Base-by-base conservation (phyloP, 1,284 basidiomycete genomes). In the Ustilago curta region DNA sequence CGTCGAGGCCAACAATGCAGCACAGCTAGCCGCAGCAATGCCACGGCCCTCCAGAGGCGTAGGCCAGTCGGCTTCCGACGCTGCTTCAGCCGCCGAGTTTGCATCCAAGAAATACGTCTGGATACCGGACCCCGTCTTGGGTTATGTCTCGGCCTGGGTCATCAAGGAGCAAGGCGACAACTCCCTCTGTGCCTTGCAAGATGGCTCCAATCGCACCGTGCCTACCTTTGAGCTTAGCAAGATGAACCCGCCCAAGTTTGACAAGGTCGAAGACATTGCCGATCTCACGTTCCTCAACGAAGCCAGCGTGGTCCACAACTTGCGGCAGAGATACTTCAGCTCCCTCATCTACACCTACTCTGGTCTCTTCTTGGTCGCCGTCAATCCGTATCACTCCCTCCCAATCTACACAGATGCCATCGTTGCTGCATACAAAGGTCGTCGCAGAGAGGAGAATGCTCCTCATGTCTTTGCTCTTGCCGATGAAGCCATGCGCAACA, bases 381-480 rank as follows among this genome's bases (percentile, higher is more conserved):
- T 99, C 81, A 99, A 99, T 86, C 97, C 97, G 7, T 99, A 99
- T 86, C 94, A 94, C 85, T 88, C 90, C 62, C 88, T 99, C 3
- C 94, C 95, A 18, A 90, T 99, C 49, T 99, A 99, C 87, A 93
- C 95, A 1, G 92, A 95, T 84, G 87, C 91, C n/a, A 92, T 95
- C 76, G 89, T 95, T 47, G 91, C 94, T 78, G 93, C 95, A 86
- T 99, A 99, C 85, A 93, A 96, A 51, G 91, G 91, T 56, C 92
- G 92, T 80, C 90, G 97, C 62, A 88, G 94, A 48, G 95, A 97
- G 79, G 96, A 98, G 87, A 97, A 95, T 78, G 91, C 94, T 7
- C 97, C 97, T 1, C 97, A 99, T 83, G 94, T 99, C 61, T 99
- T 95, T 83, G 96, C 96, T 11, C 92, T 99, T 29, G 95, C 97